Percentiles rank a stretch among this genome's conserved stretches.
Evolutionary conservation across 192 early-diverging fungal genomes (phyloP).

Genomic region (Dissophora globulifera): DNA sequence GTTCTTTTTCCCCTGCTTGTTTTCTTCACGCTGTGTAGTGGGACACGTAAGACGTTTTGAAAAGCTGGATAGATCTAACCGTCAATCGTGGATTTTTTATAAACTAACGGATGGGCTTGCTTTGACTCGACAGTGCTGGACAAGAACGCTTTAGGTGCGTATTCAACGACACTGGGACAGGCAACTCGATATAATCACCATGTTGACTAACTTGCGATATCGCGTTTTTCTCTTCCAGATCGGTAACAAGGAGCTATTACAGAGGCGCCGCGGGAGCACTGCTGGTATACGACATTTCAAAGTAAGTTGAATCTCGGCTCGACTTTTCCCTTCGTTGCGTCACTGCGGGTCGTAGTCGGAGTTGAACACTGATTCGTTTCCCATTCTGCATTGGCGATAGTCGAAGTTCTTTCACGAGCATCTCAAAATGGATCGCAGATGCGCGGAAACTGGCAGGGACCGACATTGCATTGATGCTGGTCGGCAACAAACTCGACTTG

Average conservation of each 20-base stretch:
- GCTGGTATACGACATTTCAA: conserved; percentile 84
- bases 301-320: too few species aligned
- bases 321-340: too few species aligned
- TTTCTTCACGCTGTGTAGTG: conserved; percentile 1
- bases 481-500: conserved; percentile 78
- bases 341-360: not conserved
- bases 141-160: conserved; percentile 69
- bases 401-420: conserved; percentile 66
- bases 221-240: conserved; percentile 53
- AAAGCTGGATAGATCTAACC: too few species aligned
- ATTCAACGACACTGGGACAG: too few species aligned
- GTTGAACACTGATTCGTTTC: not conserved
- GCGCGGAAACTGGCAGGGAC: conserved; percentile 72
- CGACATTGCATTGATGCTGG: conserved; percentile 73
- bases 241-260: conserved; percentile 83
- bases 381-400: conserved; percentile 21
- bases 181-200: too few species aligned
- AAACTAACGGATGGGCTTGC: too few species aligned
- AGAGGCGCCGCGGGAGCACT: conserved; percentile 83
- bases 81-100: too few species aligned
- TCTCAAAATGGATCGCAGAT: conserved; percentile 76
- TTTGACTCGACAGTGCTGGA: conserved; percentile 64
- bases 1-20: not conserved
- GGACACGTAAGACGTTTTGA: conserved; percentile 40
- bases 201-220: not conserved